These are phyloP conservation scores for Pelomyxa schiedti DNA, from an alignment of 78 protist genomes.

Conservation along the genomic window DNA sequence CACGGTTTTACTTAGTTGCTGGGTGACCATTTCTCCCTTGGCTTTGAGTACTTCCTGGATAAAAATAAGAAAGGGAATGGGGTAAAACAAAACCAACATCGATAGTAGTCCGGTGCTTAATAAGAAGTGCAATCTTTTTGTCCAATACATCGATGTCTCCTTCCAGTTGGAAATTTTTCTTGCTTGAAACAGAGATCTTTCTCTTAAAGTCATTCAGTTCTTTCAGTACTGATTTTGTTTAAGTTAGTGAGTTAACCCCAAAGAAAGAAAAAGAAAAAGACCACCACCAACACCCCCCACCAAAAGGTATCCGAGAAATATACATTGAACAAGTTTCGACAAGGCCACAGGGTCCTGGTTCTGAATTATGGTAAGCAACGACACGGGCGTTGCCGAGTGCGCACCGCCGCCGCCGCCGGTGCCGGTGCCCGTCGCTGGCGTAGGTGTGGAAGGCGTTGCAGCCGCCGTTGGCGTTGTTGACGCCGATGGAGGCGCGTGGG, in stretches of 20 bases:
- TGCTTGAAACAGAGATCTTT: constrained; percentile 33
- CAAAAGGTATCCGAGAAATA: background rate
- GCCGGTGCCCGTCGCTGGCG: no score
- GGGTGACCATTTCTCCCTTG: constrained; percentile 20
- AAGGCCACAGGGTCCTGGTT: background rate
- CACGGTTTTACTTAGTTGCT: constrained; percentile 6
- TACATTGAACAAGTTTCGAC: background rate
- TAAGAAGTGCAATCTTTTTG: constrained; percentile 49
- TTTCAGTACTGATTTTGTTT: background rate
- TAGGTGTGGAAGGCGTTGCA: no score
- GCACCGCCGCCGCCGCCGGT: no score
- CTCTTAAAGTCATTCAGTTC: constrained; percentile 25
- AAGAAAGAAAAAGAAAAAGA: background rate
- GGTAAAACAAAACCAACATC: constrained; percentile 1
- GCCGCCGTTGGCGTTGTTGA: no score
- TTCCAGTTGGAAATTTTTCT: constrained; percentile 47
- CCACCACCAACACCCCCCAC: background rate
- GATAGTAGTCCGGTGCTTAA: constrained; percentile 38
- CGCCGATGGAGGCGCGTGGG: no score
- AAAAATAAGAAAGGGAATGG: background rate
- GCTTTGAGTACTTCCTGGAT: constrained; percentile 24
- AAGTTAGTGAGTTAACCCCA: background rate
- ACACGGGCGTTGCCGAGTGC: background rate
- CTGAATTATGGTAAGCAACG: background rate
- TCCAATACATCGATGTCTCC: constrained; percentile 34